Evolutionary conservation across 768 basidiomycete species (phyloP).

Genomic region (Tylopilus plumbeoviolaceoides): DNA sequence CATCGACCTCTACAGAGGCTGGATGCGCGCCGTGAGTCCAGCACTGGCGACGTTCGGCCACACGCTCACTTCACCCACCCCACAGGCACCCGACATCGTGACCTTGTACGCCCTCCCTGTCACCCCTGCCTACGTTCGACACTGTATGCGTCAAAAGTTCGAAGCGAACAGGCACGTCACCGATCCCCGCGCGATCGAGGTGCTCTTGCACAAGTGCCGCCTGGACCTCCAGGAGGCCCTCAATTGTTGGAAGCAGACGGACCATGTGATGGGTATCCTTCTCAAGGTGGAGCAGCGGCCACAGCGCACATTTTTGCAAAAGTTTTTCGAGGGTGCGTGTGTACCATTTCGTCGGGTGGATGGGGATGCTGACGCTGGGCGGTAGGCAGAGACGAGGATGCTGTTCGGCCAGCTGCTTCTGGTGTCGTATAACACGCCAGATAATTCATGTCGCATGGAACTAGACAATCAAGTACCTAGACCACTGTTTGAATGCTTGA

Average conservation of each 20-base stretch:
- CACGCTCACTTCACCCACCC: no score
- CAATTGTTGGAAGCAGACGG: slow-evolving; percentile 90
- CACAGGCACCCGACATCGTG: slow-evolving; percentile 88
- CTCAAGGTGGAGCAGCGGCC: slow-evolving; percentile 46
- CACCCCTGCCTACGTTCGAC: slow-evolving; percentile 72
- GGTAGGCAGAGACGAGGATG: slow-evolving; percentile 73
- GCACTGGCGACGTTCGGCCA: neutral
- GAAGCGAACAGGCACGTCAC: slow-evolving; percentile 81
- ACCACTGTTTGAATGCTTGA: neutral
- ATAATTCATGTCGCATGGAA: neutral
- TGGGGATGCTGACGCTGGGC: neutral
- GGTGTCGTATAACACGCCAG: slow-evolving; percentile 24
- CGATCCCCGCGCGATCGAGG: slow-evolving; percentile 79
- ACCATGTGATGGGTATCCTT: slow-evolving; percentile 73
- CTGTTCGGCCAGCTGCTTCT: slow-evolving; percentile 64
- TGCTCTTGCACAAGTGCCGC: slow-evolving; percentile 77
- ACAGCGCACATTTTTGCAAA: slow-evolving; percentile 67
- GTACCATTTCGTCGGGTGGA: slow-evolving; percentile 13
- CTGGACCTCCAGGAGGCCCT: slow-evolving; percentile 93
- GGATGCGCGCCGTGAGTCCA: slow-evolving; percentile 83
- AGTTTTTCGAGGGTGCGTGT: slow-evolving; percentile 71
- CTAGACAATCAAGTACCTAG: slow-evolving; percentile 7
- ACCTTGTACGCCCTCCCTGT: slow-evolving; percentile 77
- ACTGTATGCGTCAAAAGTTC: slow-evolving; percentile 80
- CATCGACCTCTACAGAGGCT: no score